Evolutionary conservation across 1,139 yeast genomes (phyloP).

Genomic region (Pichia norvegensis): DNA sequence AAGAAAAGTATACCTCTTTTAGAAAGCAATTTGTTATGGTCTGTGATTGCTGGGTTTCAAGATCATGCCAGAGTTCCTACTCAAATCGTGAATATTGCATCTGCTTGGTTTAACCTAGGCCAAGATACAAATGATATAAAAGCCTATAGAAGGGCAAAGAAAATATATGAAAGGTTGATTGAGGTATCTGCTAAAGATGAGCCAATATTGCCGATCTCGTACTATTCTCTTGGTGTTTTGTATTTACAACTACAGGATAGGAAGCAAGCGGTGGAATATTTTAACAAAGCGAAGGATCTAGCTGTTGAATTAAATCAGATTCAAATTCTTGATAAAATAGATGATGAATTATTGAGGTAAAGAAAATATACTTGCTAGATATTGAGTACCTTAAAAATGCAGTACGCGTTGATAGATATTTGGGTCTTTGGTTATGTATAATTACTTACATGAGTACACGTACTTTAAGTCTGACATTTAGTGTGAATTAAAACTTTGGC

Average conservation of each 20-base stretch:
- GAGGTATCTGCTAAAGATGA: slow-evolving; percentile 10
- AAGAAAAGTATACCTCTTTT: slow-evolving; percentile 11
- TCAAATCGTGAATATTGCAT: slow-evolving; percentile 22
- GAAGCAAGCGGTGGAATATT: slow-evolving; percentile 50
- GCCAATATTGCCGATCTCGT: slow-evolving; percentile 71
- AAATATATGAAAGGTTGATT: slow-evolving; percentile 18
- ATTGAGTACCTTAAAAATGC: no score
- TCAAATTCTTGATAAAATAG: slow-evolving; percentile 58
- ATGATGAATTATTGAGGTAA: slow-evolving; percentile 27
- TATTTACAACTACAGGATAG: slow-evolving; percentile 50
- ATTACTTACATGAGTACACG: no score
- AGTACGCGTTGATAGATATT: no score
- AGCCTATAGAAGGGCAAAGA: slow-evolving; percentile 16
- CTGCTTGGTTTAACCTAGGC: slow-evolving; percentile 22
- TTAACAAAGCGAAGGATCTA: slow-evolving; percentile 64
- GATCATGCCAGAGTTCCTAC: slow-evolving; percentile 19
- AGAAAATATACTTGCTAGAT: background rate
- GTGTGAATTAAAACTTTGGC: no score
- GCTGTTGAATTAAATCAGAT: slow-evolving; percentile 62
- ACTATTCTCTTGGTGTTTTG: slow-evolving; percentile 80
- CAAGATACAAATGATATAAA: slow-evolving; percentile 11
- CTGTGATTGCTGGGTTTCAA: slow-evolving; percentile 8
- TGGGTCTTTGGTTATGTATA: no score
- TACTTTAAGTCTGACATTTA: no score
- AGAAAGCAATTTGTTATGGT: slow-evolving; percentile 16